Conservation (phyloP, 352 stramenopile species). For the Pythium monospermum region DNA sequence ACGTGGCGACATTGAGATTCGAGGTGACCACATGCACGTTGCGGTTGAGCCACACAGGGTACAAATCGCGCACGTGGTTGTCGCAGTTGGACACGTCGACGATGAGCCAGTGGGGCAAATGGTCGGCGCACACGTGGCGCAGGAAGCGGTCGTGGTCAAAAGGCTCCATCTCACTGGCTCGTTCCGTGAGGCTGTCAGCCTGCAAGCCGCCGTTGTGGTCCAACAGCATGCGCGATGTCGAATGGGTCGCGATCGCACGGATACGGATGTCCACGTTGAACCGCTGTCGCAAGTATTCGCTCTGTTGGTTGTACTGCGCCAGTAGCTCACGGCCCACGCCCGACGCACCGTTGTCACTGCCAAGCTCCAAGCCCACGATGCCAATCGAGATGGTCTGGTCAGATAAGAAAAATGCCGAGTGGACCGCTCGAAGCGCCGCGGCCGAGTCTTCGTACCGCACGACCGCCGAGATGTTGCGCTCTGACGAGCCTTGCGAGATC, state of each 20-base stretch:
- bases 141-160: slow-evolving; percentile 74
- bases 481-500: slow-evolving; percentile 92
- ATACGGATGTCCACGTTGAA: slow-evolving; percentile 87
- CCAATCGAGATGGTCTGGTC: slow-evolving; percentile 91
- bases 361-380: slow-evolving; percentile 82
- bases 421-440: slow-evolving; percentile 88
- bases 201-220: slow-evolving; percentile 57
- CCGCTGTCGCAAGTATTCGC: slow-evolving; percentile 67
- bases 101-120: slow-evolving; percentile 91
- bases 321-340: slow-evolving; percentile 84
- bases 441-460: slow-evolving; percentile 87
- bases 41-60: slow-evolving; percentile 86
- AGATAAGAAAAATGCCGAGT: slow-evolving; percentile 94
- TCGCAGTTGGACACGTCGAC: slow-evolving; percentile 92
- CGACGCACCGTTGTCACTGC: slow-evolving; percentile 25
- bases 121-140: slow-evolving; percentile 75
- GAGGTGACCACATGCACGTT: slow-evolving; percentile 92
- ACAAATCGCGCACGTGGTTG: slow-evolving; percentile 72
- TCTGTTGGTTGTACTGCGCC: slow-evolving; percentile 82
- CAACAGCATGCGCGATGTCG: slow-evolving; percentile 55
- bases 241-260: slow-evolving; percentile 66
- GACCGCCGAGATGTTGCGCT: slow-evolving; percentile 95
- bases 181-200: slow-evolving; percentile 28
- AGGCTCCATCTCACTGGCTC: slow-evolving; percentile 18
- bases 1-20: slow-evolving; percentile 88